Conservation (phyloP, 495 filamentous ascomycete genomes). For the Hyaloscypha finlandica region DNA sequence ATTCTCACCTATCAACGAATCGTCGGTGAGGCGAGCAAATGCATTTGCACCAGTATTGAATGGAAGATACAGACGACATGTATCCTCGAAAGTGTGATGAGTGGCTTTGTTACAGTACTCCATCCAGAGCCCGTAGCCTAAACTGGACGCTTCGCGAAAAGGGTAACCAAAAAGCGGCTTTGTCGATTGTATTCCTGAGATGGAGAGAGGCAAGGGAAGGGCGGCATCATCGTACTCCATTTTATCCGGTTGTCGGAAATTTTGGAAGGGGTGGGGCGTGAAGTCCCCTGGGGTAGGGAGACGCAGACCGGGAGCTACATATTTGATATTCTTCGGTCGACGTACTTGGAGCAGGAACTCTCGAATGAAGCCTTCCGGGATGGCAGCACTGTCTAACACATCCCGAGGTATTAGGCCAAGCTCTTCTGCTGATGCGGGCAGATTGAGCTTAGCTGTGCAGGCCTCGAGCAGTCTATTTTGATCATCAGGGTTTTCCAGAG, state of each 20-base stretch:
- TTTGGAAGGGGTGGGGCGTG: slow-evolving; percentile 25
- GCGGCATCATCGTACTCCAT: slow-evolving; percentile 25
- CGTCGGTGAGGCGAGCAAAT: slow-evolving; percentile 39
- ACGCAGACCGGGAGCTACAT: slow-evolving; percentile 40
- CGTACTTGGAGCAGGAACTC: slow-evolving; percentile 35
- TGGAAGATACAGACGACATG: slow-evolving; percentile 14
- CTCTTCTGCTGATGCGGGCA: not conserved
- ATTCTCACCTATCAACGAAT: slow-evolving; percentile 28
- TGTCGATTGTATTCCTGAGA: slow-evolving; percentile 20
- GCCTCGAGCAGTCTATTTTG: slow-evolving; percentile 6
- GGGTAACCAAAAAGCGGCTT: slow-evolving; percentile 33
- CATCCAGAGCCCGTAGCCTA: slow-evolving; percentile 23
- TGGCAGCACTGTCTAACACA: slow-evolving; percentile 36
- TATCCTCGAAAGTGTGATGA: slow-evolving; percentile 24
- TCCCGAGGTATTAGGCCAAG: slow-evolving; percentile 27
- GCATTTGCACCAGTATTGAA: slow-evolving; percentile 22
- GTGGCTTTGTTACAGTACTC: not conserved
- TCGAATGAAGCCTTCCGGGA: slow-evolving; percentile 39
- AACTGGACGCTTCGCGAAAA: slow-evolving; percentile 23
- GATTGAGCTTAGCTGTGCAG: not conserved
- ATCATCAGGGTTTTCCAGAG: slow-evolving; percentile 7
- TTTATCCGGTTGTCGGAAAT: not conserved
- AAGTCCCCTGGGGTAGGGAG: slow-evolving; percentile 34
- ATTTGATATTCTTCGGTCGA: slow-evolving; percentile 36
- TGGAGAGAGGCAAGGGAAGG: slow-evolving; percentile 20